Conservation (phyloP, 2,329 filamentous ascomycete species). For the Fusarium graminum region DNA sequence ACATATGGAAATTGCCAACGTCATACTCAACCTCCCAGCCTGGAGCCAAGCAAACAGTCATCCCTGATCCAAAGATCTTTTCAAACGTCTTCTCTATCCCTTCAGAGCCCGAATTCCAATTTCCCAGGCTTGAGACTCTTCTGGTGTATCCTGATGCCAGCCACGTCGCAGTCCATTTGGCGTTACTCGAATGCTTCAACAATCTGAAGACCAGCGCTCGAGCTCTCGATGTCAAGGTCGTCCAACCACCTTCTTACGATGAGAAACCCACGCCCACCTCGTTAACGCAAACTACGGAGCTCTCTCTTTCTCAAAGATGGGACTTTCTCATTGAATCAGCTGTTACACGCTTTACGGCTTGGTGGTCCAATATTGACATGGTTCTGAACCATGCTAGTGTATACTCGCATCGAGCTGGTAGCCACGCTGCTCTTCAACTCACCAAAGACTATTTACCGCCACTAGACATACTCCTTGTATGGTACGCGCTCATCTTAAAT, state of each 20-base stretch:
- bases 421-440: slow-evolving; percentile 25
- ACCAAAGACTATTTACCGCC: slow-evolving; percentile 31
- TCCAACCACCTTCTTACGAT: slow-evolving; percentile 18
- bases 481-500: slow-evolving; percentile 29
- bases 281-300: not conserved
- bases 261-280: not conserved
- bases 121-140: slow-evolving; percentile 2
- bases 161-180: slow-evolving; percentile 33
- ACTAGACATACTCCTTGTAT: slow-evolving; percentile 29
- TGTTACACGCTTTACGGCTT: slow-evolving; percentile 22
- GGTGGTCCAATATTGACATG: slow-evolving; percentile 35
- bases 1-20: slow-evolving; percentile 27
- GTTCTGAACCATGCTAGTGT: slow-evolving; percentile 21
- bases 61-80: slow-evolving; percentile 22
- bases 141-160: slow-evolving; percentile 25
- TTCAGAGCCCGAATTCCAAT: not conserved
- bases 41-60: slow-evolving; percentile 15
- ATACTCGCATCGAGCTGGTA: slow-evolving; percentile 26
- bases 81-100: slow-evolving; percentile 22
- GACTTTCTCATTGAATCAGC: slow-evolving; percentile 31
- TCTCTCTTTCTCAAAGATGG: slow-evolving; percentile 31
- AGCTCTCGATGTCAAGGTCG: slow-evolving; percentile 14
- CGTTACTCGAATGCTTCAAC: slow-evolving; percentile 33
- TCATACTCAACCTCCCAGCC: slow-evolving; percentile 19
- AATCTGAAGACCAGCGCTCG: slow-evolving; percentile 14